A percentile compares a stretch with the other conserved stretches of the same genome.
Conservation (phyloP, 805 yeast species). For the Lipomyces sp. region DNA sequence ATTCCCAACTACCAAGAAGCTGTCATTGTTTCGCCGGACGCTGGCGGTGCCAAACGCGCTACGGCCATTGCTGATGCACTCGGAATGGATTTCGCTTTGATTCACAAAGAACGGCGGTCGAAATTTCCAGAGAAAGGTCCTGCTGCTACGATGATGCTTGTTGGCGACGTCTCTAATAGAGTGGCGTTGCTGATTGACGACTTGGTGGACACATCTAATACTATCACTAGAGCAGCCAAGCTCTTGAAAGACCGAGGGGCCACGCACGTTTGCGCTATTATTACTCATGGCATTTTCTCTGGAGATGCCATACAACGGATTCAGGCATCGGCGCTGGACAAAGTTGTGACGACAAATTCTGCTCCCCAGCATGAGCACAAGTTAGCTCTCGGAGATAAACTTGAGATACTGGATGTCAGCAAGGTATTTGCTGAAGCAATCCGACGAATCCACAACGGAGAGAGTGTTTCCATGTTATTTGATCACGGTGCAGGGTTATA, state of each 20-base stretch:
- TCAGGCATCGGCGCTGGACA: slow-evolving; percentile 71
- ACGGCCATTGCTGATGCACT: slow-evolving; percentile 90
- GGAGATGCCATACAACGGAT: slow-evolving; percentile 87
- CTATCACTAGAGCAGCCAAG: slow-evolving; percentile 90
- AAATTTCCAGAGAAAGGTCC: slow-evolving; percentile 34
- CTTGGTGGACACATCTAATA: slow-evolving; percentile 88
- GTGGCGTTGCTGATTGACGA: slow-evolving; percentile 93
- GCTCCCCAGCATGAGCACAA: slow-evolving; percentile 78
- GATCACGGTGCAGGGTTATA: slow-evolving; percentile 52
- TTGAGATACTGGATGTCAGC: slow-evolving; percentile 86
- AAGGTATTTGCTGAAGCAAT: slow-evolving; percentile 92
- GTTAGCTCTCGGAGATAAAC: slow-evolving; percentile 58
- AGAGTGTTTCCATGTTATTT: slow-evolving; percentile 89
- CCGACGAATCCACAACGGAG: slow-evolving; percentile 96
- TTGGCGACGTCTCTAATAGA: slow-evolving; percentile 87
- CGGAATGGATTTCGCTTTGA: slow-evolving; percentile 87
- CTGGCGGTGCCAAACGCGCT: slow-evolving; percentile 99
- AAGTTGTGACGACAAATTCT: slow-evolving; percentile 84
- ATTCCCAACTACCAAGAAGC: slow-evolving; percentile 83
- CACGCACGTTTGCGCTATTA: slow-evolving; percentile 77
- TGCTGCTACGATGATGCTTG: slow-evolving; percentile 89
- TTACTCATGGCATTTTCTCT: slow-evolving; percentile 90
- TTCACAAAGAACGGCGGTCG: slow-evolving; percentile 86
- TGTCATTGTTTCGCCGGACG: slow-evolving; percentile 95
- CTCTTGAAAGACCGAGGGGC: slow-evolving; percentile 94